Conservation (phyloP, 75 land plant species). For the Azolla pinnata region DNA sequence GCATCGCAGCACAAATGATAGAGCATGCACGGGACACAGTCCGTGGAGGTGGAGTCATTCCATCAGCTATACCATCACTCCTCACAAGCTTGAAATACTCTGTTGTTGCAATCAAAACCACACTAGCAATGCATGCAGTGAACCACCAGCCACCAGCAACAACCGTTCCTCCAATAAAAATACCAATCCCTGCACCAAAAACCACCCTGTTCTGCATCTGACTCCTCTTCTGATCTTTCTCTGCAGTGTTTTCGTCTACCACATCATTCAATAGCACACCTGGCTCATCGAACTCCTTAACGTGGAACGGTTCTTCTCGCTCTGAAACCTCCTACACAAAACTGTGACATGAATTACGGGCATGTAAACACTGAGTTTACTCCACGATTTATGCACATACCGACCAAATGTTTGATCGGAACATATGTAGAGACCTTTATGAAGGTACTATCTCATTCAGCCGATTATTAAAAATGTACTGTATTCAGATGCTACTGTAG, state of each 20-base stretch:
- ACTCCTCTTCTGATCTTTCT: conserved; percentile 29
- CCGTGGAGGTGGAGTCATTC: conserved; percentile 94
- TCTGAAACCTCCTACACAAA: conserved; percentile 7
- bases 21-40: conserved; percentile 75
- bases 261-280: neutral
- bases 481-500: too few species aligned
- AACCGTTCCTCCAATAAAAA: conserved; percentile 53
- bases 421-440: too few species aligned
- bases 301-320: neutral
- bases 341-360: conserved; percentile 4
- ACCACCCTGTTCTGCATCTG: conserved; percentile 73
- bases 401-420: too few species aligned
- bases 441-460: too few species aligned
- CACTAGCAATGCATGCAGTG: conserved; percentile 46
- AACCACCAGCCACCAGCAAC: conserved; percentile 95
- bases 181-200: conserved; percentile 70
- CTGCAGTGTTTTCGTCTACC: neutral
- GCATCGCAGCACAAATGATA: conserved; percentile 81
- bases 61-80: conserved; percentile 71
- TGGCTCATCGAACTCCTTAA: neutral
- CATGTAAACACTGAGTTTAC: too few species aligned
- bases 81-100: conserved; percentile 96
- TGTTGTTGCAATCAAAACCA: conserved; percentile 47
- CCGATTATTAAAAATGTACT: too few species aligned
- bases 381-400: too few species aligned